These are phyloP conservation scores for Cytidiella melzeri DNA, from an alignment of 768 basidiomycete genomes.

Conservation along the genomic window DNA sequence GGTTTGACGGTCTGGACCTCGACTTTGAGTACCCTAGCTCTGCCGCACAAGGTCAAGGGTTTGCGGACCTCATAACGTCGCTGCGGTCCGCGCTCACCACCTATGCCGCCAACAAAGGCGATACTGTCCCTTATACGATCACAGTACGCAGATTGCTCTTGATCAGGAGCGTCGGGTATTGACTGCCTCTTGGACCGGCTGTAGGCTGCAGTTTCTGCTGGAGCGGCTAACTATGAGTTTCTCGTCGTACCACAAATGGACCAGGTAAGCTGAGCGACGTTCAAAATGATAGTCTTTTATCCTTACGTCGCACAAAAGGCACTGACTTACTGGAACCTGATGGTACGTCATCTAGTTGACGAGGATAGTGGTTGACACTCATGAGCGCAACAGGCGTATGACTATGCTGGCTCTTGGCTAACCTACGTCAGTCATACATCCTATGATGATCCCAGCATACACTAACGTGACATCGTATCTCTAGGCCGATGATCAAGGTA, in stretches of 20 bases:
- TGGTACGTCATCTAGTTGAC: no score
- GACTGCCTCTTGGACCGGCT: neutral
- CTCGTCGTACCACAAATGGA: constrained; percentile 62
- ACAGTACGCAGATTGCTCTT: constrained; percentile 29
- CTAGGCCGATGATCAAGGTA: constrained; percentile 42
- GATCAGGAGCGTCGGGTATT: constrained; percentile 1
- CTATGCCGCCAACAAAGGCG: constrained; percentile 54
- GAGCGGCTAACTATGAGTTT: constrained; percentile 49
- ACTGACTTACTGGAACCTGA: constrained; percentile 75
- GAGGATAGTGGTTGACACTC: no score
- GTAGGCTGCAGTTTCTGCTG: constrained; percentile 58
- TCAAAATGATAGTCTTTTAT: neutral
- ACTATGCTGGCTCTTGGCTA: constrained; percentile 77
- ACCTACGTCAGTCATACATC: constrained; percentile 34
- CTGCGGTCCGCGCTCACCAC: constrained; percentile 58
- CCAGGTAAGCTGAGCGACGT: constrained; percentile 9
- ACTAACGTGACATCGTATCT: neutral
- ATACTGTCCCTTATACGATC: constrained; percentile 51
- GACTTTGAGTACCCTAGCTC: constrained; percentile 76
- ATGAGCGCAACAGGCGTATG: no score
- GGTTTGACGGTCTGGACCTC: constrained; percentile 75
- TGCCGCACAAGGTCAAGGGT: constrained; percentile 53
- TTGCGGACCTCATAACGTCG: constrained; percentile 57
- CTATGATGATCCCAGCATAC: neutral
- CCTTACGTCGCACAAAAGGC: constrained; percentile 21